These are phyloP conservation scores for Anisodus acutangulus DNA, from an alignment of 257 asterid genomes.

Conservation along the genomic window DNA sequence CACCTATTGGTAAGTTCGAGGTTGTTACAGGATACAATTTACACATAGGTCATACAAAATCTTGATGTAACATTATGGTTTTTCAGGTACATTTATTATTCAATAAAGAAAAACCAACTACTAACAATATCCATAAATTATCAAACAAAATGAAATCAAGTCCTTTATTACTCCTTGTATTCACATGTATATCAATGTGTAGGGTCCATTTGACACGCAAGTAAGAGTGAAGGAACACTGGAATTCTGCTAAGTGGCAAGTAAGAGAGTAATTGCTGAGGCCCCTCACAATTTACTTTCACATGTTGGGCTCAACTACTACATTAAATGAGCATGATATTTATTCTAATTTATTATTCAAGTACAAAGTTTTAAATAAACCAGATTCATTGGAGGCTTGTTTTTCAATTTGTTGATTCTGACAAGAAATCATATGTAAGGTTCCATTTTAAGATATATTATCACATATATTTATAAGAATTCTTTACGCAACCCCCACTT, in stretches of 20 bases:
- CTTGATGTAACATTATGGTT: neutral
- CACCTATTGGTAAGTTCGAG: neutral
- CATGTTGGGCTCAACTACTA: conserved; percentile 53
- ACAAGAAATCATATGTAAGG: conserved; percentile 13
- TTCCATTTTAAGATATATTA: neutral
- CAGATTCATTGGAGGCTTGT: neutral
- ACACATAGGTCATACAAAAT: neutral
- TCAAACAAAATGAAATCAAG: neutral
- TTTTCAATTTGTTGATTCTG: neutral
- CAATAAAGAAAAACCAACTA: conserved; percentile 7
- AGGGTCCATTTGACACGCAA: neutral
- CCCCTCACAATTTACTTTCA: conserved; percentile 28
- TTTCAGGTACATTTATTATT: neutral
- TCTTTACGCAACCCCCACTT: conserved; percentile 12
- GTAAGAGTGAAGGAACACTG: conserved; percentile 28
- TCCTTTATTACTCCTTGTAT: neutral
- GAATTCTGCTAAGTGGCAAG: conserved; percentile 28
- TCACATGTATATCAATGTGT: conserved; percentile 29
- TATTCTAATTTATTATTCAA: neutral
- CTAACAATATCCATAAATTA: neutral
- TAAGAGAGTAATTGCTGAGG: conserved; percentile 47
- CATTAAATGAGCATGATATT: conserved; percentile 39
- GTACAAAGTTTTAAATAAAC: neutral
- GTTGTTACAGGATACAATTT: neutral
- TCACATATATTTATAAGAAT: neutral